Conservation (phyloP, 306 rosid genomes). For the Vigna angularis region DNA sequence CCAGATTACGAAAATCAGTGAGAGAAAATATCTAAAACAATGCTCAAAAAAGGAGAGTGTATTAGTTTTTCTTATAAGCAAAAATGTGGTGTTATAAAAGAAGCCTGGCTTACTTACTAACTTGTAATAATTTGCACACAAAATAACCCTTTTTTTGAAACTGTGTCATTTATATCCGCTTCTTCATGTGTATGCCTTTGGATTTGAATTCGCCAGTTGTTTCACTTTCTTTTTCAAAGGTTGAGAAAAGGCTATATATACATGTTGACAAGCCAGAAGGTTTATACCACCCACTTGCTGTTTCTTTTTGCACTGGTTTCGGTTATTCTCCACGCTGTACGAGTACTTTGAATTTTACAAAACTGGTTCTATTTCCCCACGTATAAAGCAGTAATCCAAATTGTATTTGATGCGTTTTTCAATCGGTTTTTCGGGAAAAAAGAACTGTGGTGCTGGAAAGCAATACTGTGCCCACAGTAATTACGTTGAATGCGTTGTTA, state of each 20-base stretch:
- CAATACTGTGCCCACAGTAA: conserved; percentile 6
- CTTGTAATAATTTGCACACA: too few species aligned
- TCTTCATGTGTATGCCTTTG: neutral
- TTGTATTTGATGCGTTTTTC: neutral
- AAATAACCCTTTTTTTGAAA: neutral
- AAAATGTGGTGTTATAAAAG: too few species aligned
- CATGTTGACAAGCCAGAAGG: neutral
- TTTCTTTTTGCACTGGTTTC: conserved; percentile 1
- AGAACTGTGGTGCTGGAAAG: neutral
- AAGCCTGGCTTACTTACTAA: too few species aligned
- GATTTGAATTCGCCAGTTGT: neutral
- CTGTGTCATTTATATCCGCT: neutral
- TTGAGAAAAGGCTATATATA: neutral
- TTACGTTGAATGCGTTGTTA: conserved; percentile 27
- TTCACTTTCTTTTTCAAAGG: neutral
- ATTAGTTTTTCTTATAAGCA: too few species aligned
- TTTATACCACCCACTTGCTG: conserved; percentile 6
- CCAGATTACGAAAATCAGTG: neutral
- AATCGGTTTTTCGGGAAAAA: neutral
- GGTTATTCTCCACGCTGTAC: conserved; percentile 22
- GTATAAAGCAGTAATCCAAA: neutral
- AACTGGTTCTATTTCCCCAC: neutral
- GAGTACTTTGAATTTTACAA: conserved; percentile 8
- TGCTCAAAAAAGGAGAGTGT: neutral
- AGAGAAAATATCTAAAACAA: neutral